Conservation (phyloP, 23 red algal species). For the Gracilaria vermiculophylla region DNA sequence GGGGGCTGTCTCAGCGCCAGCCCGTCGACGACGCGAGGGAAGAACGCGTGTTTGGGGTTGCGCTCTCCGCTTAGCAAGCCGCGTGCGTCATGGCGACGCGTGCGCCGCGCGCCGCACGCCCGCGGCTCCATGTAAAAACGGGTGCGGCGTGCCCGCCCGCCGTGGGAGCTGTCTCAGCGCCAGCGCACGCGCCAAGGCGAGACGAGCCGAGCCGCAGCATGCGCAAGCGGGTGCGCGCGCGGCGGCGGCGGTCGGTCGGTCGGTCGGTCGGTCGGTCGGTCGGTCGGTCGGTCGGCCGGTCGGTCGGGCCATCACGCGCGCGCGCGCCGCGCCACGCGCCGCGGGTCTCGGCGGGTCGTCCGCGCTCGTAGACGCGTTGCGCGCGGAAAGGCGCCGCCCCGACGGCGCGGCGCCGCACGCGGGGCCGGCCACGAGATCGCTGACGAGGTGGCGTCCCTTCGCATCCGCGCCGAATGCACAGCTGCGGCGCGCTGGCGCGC, state of each 20-base stretch:
- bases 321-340: too few species aligned
- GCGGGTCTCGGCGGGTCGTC: too few species aligned
- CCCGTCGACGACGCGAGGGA: too few species aligned
- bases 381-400: background rate
- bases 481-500: background rate
- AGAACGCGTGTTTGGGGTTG: background rate
- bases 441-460: constrained; percentile 25
- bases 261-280: background rate
- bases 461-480: background rate
- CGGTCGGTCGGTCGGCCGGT: too few species aligned
- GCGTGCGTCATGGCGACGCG: background rate
- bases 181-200: background rate
- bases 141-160: too few species aligned
- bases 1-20: too few species aligned
- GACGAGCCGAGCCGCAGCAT: too few species aligned
- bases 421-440: background rate
- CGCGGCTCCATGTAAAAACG: too few species aligned
- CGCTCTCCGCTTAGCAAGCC: background rate
- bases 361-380: too few species aligned
- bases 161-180: too few species aligned
- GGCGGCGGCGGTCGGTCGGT: background rate
- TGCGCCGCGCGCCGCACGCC: background rate
- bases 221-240: background rate
- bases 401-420: background rate
- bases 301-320: too few species aligned